These are phyloP conservation scores for Fusarium agapanthi DNA, from an alignment of 2,329 filamentous ascomycete species.

Conservation along the genomic window DNA sequence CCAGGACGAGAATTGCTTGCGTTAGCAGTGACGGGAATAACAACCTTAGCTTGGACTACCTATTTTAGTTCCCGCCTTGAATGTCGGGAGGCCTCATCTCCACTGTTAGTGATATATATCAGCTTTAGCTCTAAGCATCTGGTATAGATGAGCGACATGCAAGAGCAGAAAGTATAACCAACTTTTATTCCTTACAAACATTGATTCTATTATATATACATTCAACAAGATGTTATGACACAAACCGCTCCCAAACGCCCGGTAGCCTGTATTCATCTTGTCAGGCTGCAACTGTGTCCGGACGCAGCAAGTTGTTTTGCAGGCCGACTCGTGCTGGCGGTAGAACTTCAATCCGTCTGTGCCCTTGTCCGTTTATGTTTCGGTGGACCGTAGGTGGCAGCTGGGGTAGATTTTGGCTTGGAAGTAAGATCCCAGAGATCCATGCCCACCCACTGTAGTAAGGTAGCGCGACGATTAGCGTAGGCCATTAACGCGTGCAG, in stretches of 20 bases:
- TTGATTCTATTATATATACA: not conserved
- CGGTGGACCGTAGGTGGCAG: not conserved
- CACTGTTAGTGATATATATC: not conserved
- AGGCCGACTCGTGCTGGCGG: not conserved
- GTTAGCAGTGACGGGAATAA: not conserved
- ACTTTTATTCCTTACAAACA: not conserved
- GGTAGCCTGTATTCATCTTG: not conserved
- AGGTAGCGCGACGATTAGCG: not conserved
- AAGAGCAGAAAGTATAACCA: not conserved
- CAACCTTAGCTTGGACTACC: not conserved
- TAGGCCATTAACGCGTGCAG: slow-evolving; percentile 13
- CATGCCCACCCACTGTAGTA: too few relatives aligned
- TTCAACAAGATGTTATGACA: not conserved
- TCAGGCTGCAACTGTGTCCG: not conserved
- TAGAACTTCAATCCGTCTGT: not conserved
- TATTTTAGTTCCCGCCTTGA: not conserved
- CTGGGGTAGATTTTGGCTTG: not conserved
- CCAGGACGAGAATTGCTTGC: not conserved
- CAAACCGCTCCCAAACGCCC: not conserved
- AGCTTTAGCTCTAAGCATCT: not conserved
- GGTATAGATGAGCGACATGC: not conserved
- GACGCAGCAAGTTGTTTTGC: not conserved
- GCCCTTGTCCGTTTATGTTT: not conserved
- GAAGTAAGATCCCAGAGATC: fast-evolving
- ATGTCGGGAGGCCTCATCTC: not conserved